phyloP scores from a whole-genome alignment of 2,329 filamentous ascomycete genomes.

The Colletotrichum scovillei region DNA sequence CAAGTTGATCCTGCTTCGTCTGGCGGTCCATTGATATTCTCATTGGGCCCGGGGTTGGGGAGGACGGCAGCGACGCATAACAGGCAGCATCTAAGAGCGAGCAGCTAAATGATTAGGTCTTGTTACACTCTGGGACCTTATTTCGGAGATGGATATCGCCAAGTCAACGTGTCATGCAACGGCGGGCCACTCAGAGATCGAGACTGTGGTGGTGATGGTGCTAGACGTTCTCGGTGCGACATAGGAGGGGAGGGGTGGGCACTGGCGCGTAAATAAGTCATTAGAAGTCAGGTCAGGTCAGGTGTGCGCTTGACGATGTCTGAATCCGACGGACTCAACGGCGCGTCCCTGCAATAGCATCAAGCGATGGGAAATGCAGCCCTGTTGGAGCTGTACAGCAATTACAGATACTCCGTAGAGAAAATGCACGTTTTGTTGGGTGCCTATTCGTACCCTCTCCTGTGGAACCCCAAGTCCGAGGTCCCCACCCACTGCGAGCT shows the following conservation, averaged over 20 bases:
- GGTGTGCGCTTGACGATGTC: neutral
- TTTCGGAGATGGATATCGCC: neutral
- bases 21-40: neutral
- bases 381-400: slow-evolving; percentile 18
- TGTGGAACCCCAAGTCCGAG: slow-evolving; percentile 12
- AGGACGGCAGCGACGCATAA: neutral
- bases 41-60: neutral
- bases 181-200: neutral
- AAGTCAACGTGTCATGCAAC: neutral
- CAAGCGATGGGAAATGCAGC: slow-evolving; percentile 14
- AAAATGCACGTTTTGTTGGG: neutral
- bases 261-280: neutral
- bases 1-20: neutral
- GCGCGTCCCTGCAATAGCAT: neutral
- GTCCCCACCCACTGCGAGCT: neutral
- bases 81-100: neutral
- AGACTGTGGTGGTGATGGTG: neutral
- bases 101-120: neutral
- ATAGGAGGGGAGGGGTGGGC: neutral
- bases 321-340: neutral
- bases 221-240: neutral
- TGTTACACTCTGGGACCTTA: neutral
- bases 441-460: neutral
- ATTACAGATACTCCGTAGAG: too few relatives aligned
- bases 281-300: neutral